phyloP scores from a whole-genome alignment of 2,329 filamentous ascomycete genomes.

The Colletotrichum coccodes region DNA sequence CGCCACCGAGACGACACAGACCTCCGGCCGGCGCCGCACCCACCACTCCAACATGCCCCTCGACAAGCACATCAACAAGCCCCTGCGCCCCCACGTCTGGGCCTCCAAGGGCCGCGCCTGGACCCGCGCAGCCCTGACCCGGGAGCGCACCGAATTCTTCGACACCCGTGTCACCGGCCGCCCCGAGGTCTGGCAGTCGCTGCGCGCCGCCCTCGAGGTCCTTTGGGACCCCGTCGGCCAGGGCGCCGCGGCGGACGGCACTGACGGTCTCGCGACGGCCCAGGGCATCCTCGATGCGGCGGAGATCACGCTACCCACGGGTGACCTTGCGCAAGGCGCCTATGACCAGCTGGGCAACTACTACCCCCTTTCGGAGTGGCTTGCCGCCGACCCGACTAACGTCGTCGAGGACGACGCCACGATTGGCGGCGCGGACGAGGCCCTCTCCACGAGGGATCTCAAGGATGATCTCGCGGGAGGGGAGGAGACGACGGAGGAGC shows the following conservation, averaged over 20 bases:
- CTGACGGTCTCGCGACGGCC: constrained; percentile 69
- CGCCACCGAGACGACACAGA: constrained; percentile 21
- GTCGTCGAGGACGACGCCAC: constrained; percentile 59
- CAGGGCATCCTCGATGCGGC: constrained; percentile 84
- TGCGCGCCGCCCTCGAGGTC: constrained; percentile 74
- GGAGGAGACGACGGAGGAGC: constrained; percentile 38
- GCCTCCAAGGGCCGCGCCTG: constrained; percentile 70
- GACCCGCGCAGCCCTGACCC: constrained; percentile 75
- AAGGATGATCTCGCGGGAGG: constrained; percentile 54
- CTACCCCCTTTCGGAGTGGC: constrained; percentile 75
- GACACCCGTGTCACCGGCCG: constrained; percentile 86
- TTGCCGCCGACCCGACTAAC: constrained; percentile 74
- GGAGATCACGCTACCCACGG: constrained; percentile 79
- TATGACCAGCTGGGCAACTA: constrained; percentile 78
- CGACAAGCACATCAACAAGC: constrained; percentile 75
- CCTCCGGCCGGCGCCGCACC: constrained; percentile 39
- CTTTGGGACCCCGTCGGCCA: constrained; percentile 67
- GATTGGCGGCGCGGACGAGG: constrained; percentile 46
- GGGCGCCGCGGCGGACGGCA: constrained; percentile 47
- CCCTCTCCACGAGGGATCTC: constrained; percentile 27
- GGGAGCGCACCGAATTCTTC: constrained; percentile 86
- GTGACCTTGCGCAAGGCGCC: constrained; percentile 75
- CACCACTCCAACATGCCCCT: constrained; percentile 55
- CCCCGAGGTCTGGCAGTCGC: constrained; percentile 81
- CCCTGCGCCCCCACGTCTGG: constrained; percentile 75